A percentile compares a stretch with the other conserved stretches of the same genome.
phyloP scores from a whole-genome alignment of 192 early-diverging fungal genomes.

The Endogone sp. region DNA sequence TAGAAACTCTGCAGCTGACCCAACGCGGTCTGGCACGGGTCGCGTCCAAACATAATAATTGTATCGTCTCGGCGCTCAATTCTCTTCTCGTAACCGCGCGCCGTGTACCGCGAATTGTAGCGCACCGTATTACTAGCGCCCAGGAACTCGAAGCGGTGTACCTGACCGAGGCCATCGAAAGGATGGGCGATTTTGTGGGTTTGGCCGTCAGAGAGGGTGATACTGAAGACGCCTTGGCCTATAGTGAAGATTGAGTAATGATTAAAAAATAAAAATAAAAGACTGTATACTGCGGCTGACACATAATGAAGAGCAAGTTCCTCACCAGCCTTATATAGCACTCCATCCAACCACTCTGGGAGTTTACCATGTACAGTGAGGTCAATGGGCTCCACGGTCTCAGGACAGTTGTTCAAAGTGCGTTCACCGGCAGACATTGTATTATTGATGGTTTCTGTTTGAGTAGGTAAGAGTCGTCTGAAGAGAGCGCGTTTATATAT shows the following conservation, averaged over 20 bases:
- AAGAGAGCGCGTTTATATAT: no score
- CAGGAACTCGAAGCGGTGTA: constrained; percentile 11
- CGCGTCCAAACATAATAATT: constrained; percentile 31
- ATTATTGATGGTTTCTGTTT: no score
- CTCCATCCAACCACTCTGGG: constrained; percentile 27
- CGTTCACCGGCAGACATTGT: no score
- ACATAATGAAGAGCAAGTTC: background rate
- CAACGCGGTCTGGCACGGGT: constrained; percentile 32
- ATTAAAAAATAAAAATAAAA: background rate
- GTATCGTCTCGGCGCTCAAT: constrained; percentile 31
- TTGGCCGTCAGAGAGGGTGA: constrained; percentile 26
- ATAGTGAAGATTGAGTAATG: background rate
- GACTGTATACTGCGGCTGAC: no score
- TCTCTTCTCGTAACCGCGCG: constrained; percentile 25
- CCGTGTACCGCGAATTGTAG: constrained; percentile 11
- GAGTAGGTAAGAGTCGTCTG: no score
- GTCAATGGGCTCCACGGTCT: background rate
- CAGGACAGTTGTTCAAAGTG: constrained; percentile 27
- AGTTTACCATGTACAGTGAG: constrained; percentile 17
- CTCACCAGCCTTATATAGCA: constrained; percentile 28
- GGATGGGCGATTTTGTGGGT: constrained; percentile 30
- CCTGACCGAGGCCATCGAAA: constrained; percentile 34
- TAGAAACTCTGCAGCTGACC: constrained; percentile 11
- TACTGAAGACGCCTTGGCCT: constrained; percentile 30
- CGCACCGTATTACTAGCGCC: constrained; percentile 2